Evolutionary conservation across 805 yeast species (phyloP).

Genomic region (Brettanomyces naardenensis): DNA sequence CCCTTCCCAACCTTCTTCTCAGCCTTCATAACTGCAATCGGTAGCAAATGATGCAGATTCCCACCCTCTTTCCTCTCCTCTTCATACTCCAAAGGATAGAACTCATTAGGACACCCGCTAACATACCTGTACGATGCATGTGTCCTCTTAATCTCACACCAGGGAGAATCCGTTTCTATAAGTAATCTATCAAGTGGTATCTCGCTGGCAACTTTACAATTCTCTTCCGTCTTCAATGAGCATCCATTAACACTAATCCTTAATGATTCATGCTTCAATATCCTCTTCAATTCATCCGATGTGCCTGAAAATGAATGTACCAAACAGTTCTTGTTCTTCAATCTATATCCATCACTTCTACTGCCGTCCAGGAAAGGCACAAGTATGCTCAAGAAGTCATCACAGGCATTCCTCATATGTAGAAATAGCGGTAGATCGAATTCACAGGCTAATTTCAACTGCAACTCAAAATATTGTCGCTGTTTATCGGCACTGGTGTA

Average conservation of each 20-base stretch:
- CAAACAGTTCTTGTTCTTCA: slow-evolving; percentile 51
- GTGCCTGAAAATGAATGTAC: slow-evolving; percentile 95
- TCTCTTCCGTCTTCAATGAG: slow-evolving; percentile 73
- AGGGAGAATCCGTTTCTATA: slow-evolving; percentile 95
- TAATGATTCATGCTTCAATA: slow-evolving; percentile 46
- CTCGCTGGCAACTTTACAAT: slow-evolving; percentile 50
- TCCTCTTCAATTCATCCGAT: slow-evolving; percentile 45
- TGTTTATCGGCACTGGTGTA: slow-evolving; percentile 68
- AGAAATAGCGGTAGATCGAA: slow-evolving; percentile 70
- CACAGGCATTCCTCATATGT: slow-evolving; percentile 82
- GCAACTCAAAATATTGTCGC: slow-evolving; percentile 56
- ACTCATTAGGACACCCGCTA: slow-evolving; percentile 45
- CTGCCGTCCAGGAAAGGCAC: slow-evolving; percentile 49
- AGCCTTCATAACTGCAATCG: slow-evolving; percentile 58
- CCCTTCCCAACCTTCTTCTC: slow-evolving; percentile 37
- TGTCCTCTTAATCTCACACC: slow-evolving; percentile 90
- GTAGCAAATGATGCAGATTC: slow-evolving; percentile 42
- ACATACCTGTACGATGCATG: slow-evolving; percentile 66
- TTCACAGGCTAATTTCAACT: slow-evolving; percentile 57
- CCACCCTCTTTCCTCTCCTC: slow-evolving; percentile 11
- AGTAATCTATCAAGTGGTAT: slow-evolving; percentile 69
- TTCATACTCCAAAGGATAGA: slow-evolving; percentile 36
- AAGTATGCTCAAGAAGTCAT: slow-evolving; percentile 64
- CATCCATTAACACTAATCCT: slow-evolving; percentile 90
- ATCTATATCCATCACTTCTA: slow-evolving; percentile 18